Base-by-base conservation (phyloP, 495 filamentous ascomycete genomes). In the Pyrenopolyporus hunteri region DNA sequence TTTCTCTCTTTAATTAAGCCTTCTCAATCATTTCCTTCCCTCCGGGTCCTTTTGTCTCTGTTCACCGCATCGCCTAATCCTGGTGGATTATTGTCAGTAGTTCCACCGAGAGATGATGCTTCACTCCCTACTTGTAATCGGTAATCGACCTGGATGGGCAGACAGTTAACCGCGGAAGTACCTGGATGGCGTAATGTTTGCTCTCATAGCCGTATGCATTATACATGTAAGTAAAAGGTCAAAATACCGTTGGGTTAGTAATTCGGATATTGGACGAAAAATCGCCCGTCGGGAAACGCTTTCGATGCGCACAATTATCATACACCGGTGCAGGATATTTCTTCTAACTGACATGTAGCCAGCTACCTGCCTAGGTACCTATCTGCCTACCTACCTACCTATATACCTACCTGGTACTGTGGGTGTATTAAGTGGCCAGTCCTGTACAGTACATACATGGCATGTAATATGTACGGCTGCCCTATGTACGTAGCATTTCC, bases 11-110 rank as follows among this genome's bases (percentile, higher is more conserved):
- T n/a, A n/a, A n/a, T n/a, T n/a, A n/a, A n/a, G n/a, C n/a, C n/a
- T n/a, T n/a, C n/a, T n/a, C n/a, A n/a, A n/a, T n/a, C n/a, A n/a
- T 44, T 56, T 32, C 19, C 33, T 57, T 28, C 43, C 29, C 22
- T 20, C 26, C 26, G 9, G 16, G 25, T 56, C 51, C 26, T 53
- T 45, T 33, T 49, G 23, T 37, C 35, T 56, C 50, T 44, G 23
- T 23, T 65, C 42, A 59, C 55, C 62, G 49, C 49, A 65, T 59
- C 32, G 31, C 35, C 55, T 37, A 59, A 65, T 13, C 42, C 14
- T 45, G 3, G 22, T 45, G 16, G 28, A 28, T 45, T 6, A 16
- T 2, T 14, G 23, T 28, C 19, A 25, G 8, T 45, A 45, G 23
- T 42, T 42, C 9, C 23, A 40, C 22, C 17, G 14, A 40, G 10